Evolutionary conservation across 2,329 filamentous ascomycete genomes (phyloP).

Genomic region (Shiraia sp.): DNA sequence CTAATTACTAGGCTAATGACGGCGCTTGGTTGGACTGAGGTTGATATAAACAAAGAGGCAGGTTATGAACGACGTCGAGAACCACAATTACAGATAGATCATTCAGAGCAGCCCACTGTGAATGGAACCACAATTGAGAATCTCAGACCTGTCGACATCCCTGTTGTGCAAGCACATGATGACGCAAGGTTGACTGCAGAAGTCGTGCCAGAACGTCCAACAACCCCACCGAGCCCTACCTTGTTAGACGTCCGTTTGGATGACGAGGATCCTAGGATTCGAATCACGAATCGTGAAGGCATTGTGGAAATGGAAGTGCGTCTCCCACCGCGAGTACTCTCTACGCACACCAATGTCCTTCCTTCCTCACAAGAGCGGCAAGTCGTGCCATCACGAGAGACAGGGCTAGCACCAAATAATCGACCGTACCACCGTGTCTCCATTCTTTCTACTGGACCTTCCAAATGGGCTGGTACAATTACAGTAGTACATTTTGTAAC

Average conservation of each 20-base stretch:
- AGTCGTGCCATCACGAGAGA: conserved; percentile 7
- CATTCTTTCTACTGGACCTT: conserved; percentile 38
- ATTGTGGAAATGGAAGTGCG: conserved; percentile 46
- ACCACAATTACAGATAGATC: conserved; percentile 1
- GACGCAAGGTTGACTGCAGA: conserved; percentile 7
- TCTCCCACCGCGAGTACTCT: conserved; percentile 37
- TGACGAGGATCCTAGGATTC: conserved; percentile 41
- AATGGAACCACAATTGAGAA: conserved; percentile 25
- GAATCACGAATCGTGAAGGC: conserved; percentile 44
- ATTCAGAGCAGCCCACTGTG: conserved; percentile 13
- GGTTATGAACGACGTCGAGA: conserved; percentile 2
- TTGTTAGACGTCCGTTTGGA: conserved; percentile 25
- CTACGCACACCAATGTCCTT: conserved; percentile 26
- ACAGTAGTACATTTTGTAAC: conserved; percentile 37
- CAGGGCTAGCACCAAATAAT: conserved; percentile 6
- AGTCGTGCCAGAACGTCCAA: conserved; percentile 16
- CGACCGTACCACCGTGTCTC: conserved; percentile 38
- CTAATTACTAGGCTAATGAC: conserved; percentile 27
- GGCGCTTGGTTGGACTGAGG: conserved; percentile 31
- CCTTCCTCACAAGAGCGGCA: conserved; percentile 9
- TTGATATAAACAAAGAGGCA: conserved; percentile 2
- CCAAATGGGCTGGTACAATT: conserved; percentile 37
- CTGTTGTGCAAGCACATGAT: conserved; percentile 10
- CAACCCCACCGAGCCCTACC: conserved; percentile 31
- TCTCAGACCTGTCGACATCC: conserved; percentile 26